Evolutionary conservation across 768 basidiomycete species (phyloP).

Genomic region (Infundibulicybe gibba): DNA sequence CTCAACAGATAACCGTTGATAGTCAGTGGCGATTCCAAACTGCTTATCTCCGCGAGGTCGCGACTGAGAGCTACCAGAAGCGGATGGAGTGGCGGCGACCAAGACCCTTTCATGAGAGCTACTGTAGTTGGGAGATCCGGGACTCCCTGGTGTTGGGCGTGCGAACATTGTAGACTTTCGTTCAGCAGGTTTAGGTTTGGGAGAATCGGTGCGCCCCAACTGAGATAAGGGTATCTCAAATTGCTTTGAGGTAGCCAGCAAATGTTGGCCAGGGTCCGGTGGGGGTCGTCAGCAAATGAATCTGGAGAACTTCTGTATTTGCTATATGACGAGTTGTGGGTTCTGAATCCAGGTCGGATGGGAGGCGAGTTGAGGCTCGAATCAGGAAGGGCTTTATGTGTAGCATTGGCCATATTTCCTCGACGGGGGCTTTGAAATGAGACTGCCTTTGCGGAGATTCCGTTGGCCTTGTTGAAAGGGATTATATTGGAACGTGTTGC

Average conservation of each 20-base stretch:
- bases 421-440: slow-evolving; percentile 28
- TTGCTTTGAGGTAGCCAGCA: slow-evolving; percentile 41
- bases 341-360: no score
- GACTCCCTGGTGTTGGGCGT: slow-evolving; percentile 5
- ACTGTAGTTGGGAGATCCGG: slow-evolving; percentile 4
- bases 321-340: slow-evolving; percentile 10
- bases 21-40: background rate
- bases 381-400: slow-evolving; percentile 9
- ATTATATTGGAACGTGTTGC: slow-evolving; percentile 9
- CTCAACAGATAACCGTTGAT: slow-evolving; percentile 2
- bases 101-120: slow-evolving; percentile 21
- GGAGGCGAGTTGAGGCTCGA: slow-evolving; percentile 9
- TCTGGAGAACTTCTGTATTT: slow-evolving; percentile 38
- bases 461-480: slow-evolving; percentile 14
- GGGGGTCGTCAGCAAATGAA: slow-evolving; percentile 58
- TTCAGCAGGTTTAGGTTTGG: background rate
- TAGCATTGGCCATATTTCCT: slow-evolving; percentile 9
- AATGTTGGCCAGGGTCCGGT: slow-evolving; percentile 42
- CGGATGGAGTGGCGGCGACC: slow-evolving; percentile 54
- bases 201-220: slow-evolving; percentile 28
- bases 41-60: slow-evolving; percentile 7
- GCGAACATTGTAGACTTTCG: slow-evolving; percentile 3
- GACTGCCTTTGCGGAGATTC: slow-evolving; percentile 23
- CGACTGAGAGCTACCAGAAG: slow-evolving; percentile 37
- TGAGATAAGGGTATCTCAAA: slow-evolving; percentile 60